phyloP scores from a whole-genome alignment of 257 asterid genomes.

The Forsythia suspensa region DNA sequence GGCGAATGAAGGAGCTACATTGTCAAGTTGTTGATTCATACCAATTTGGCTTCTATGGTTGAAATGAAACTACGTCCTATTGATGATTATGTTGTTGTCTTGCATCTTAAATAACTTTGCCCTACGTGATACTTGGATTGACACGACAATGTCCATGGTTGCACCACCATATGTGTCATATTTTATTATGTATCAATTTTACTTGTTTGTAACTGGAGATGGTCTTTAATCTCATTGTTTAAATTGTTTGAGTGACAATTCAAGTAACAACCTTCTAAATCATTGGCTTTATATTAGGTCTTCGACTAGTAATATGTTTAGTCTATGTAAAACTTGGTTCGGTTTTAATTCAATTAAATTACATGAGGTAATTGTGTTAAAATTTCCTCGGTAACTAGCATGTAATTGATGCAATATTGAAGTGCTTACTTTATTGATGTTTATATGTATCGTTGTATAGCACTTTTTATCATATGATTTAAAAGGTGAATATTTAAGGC shows the following conservation, averaged over 20 bases:
- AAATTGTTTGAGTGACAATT: neutral
- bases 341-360: neutral
- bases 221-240: neutral
- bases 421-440: neutral
- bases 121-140: neutral
- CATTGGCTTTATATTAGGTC: neutral
- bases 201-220: neutral
- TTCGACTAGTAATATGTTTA: neutral
- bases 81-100: neutral
- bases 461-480: neutral
- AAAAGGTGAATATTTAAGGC: too few species aligned
- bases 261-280: neutral
- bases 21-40: neutral
- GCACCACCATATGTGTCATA: neutral
- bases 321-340: neutral
- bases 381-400: neutral
- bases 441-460: slow-evolving; percentile 5
- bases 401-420: neutral
- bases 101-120: neutral
- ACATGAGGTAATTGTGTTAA: neutral
- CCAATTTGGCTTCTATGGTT: neutral
- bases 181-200: neutral
- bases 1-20: slow-evolving; percentile 51
- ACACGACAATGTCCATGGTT: neutral
- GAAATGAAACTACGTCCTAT: slow-evolving; percentile 9